Evolutionary conservation across 1,284 basidiomycete genomes (phyloP).

Genomic region (Cutaneotrichosporon arboriforme): DNA sequence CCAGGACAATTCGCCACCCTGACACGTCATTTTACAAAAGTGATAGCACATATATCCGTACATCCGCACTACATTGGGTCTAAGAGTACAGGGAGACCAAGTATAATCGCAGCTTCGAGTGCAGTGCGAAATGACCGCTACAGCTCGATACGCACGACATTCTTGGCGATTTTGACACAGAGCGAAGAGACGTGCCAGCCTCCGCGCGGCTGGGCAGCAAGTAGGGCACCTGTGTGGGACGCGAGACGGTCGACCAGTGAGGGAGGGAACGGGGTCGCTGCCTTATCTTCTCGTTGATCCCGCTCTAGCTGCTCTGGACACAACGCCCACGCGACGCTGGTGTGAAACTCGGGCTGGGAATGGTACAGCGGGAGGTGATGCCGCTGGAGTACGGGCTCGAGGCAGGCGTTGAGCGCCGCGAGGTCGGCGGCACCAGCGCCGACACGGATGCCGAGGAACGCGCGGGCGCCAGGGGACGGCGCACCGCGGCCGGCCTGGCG

Average conservation of each 20-base stretch:
- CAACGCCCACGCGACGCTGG: slow-evolving; percentile 44
- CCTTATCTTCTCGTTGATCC: no score
- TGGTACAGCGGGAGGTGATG: slow-evolving; percentile 42
- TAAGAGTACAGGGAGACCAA: no score
- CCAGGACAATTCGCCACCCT: neutral
- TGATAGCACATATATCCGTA: no score
- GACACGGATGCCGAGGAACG: slow-evolving; percentile 42
- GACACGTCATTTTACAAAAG: neutral
- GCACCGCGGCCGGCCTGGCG: neutral
- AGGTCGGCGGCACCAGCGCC: slow-evolving; percentile 38
- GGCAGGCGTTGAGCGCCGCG: slow-evolving; percentile 19
- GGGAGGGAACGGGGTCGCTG: neutral
- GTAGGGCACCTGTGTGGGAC: slow-evolving; percentile 11
- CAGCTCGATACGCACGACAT: slow-evolving; percentile 17
- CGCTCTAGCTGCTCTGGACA: neutral
- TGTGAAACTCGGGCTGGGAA: slow-evolving; percentile 41
- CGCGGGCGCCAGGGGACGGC: slow-evolving; percentile 27
- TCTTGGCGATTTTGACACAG: slow-evolving; percentile 35
- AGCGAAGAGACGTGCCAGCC: slow-evolving; percentile 33
- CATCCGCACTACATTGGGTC: no score
- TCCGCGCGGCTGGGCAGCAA: slow-evolving; percentile 25
- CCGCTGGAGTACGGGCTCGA: slow-evolving; percentile 31
- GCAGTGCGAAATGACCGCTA: no score
- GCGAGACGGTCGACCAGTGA: slow-evolving; percentile 1
- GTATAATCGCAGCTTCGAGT: no score